Percentiles rank a stretch among this genome's conserved stretches.
Conservation (phyloP, 768 basidiomycete species). For the Boletus edulis region DNA sequence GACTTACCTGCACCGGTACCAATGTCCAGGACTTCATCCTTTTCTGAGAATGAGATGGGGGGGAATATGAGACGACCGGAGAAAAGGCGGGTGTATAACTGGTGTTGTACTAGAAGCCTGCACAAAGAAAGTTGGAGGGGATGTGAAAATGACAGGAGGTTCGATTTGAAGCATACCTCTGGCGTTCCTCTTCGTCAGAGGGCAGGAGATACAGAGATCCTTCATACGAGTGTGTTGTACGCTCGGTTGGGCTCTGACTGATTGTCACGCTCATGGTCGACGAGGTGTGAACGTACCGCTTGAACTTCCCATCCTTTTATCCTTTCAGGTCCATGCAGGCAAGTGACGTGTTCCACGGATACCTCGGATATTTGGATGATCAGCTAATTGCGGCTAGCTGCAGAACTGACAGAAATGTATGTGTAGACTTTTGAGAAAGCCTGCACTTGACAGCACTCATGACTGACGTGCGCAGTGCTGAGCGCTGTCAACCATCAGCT, state of each 20-base stretch:
- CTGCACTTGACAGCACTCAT: no score
- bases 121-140: background rate
- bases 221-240: conserved; percentile 17
- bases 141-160: no score
- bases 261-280: conserved; percentile 6
- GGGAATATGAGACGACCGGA: conserved; percentile 23
- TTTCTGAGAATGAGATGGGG: conserved; percentile 9
- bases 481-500: no score
- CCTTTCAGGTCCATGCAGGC: no score
- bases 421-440: no score
- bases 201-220: conserved; percentile 25
- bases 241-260: background rate
- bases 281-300: background rate
- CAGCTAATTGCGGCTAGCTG: no score
- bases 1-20: conserved; percentile 21
- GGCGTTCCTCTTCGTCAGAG: conserved; percentile 25
- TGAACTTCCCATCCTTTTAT: no score
- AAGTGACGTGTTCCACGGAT: no score
- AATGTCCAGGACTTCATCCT: conserved; percentile 23
- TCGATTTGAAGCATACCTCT: conserved; percentile 9
- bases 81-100: conserved; percentile 19
- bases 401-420: no score
- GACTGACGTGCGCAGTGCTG: no score
- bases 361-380: no score
- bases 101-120: conserved; percentile 16